Conservation (phyloP, 768 basidiomycete genomes). For the Mycena filopes region DNA sequence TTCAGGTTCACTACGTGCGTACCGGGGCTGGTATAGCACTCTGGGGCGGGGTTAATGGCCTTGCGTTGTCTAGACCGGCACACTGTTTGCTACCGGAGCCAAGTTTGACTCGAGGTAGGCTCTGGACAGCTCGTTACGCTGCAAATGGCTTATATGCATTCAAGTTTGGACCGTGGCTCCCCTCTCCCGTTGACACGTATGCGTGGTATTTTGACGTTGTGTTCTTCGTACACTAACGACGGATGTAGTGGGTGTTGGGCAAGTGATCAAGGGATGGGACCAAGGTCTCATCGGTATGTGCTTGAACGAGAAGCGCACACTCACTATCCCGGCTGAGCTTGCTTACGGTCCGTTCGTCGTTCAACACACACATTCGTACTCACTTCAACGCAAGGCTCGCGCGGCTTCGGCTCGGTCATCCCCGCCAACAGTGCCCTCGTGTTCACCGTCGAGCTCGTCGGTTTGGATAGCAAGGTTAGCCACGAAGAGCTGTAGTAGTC, state of each 20-base stretch:
- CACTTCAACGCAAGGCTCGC: slow-evolving; percentile 58
- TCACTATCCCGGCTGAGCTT: slow-evolving; percentile 84
- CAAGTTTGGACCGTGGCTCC: slow-evolving; percentile 74
- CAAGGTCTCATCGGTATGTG: slow-evolving; percentile 88
- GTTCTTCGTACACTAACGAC: neutral
- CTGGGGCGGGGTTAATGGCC: too few relatives aligned
- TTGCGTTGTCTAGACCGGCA: slow-evolving; percentile 71
- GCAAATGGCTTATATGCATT: neutral
- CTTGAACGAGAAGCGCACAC: slow-evolving; percentile 84
- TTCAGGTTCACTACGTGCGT: slow-evolving; percentile 82
- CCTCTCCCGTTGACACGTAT: slow-evolving; percentile 86
- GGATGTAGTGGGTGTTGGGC: slow-evolving; percentile 74
- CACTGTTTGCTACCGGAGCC: slow-evolving; percentile 74
- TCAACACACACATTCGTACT: neutral
- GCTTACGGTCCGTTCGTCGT: slow-evolving; percentile 78
- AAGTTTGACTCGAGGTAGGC: slow-evolving; percentile 91
- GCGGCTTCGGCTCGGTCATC: slow-evolving; percentile 82
- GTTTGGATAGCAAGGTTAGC: slow-evolving; percentile 57
- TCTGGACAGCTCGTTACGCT: neutral
- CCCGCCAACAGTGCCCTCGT: slow-evolving; percentile 83
- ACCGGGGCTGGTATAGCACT: too few relatives aligned
- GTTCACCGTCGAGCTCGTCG: slow-evolving; percentile 88
- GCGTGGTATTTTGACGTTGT: neutral
- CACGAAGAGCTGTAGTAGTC: slow-evolving; percentile 65
- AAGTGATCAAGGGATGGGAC: slow-evolving; percentile 91